Base-by-base conservation (phyloP, 1,139 yeast genomes). In the Geotrichum macrosporum region DNA sequence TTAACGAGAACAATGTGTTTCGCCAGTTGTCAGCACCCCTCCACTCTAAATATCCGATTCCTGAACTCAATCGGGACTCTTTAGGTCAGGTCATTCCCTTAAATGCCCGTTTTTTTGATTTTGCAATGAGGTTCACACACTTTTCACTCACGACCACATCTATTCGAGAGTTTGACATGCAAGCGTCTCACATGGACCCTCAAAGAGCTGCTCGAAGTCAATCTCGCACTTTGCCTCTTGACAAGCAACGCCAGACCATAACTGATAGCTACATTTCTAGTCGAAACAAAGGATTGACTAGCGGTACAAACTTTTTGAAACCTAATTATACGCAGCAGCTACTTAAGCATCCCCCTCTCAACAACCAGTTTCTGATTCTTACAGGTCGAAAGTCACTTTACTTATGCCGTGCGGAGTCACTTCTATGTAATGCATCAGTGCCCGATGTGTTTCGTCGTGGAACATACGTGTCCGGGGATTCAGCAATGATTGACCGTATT, bases 401-500 rank as follows among this genome's bases (percentile, higher is more conserved):
- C 22, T 50, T 81, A n/a, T 77, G 78, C 56, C 66, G 75, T 26
- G 67, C 70, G 0, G 73, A 76, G 33, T 69, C 73, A 3, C 63
- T 81, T 16, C 68, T 74, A 36, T 78, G 84, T 58, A 71, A 70
- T 52, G 71, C 79, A 2, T 72, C 78, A 0, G 73, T 81, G 1
- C 64, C 67, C 9, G 64, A 66, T 19, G 63, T 78, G 2, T 80
- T 79, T 55, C 67, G 69, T 32, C 39, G 72, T 71, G 53, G 57
- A 13, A 43, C 51, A 1, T 63, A 58, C 12, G 62, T 61, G 5
- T 48, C 58, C 1, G 57, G 59, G 32, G 64, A 65, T 44, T 75
- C 72, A 6, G 75, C 71, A 20, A 62, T 69, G n/a, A 64, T 76
- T 32, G 76, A 80, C 55, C 62, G 88, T 39, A 64, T 81, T 9